phyloP scores from a whole-genome alignment of 441 rosid genomes.

The Syzygium malaccense region DNA sequence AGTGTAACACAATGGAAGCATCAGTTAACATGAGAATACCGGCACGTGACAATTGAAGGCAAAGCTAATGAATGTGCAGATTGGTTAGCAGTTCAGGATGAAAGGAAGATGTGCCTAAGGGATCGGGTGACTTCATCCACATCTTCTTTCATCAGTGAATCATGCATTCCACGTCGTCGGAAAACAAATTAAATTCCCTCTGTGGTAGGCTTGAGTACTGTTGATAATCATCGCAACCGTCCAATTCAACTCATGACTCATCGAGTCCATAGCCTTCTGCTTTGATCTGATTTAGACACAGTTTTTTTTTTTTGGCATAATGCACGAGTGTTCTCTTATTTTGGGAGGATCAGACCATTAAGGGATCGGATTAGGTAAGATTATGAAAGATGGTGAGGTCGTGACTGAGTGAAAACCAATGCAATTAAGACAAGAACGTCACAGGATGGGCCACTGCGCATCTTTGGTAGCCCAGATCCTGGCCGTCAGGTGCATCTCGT shows the following conservation, averaged over 20 bases:
- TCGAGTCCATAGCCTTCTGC: neutral
- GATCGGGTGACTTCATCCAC: neutral
- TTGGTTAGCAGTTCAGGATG: neutral
- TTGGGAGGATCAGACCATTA: neutral
- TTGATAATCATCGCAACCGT: neutral
- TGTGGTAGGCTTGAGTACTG: neutral
- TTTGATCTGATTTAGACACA: neutral
- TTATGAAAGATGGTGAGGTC: neutral
- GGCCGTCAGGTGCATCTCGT: no score
- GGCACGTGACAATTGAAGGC: neutral
- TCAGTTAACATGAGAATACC: neutral
- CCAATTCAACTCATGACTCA: neutral
- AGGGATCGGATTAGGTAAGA: neutral
- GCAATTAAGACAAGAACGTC: neutral
- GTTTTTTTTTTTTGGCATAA: neutral
- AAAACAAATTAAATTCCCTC: neutral
- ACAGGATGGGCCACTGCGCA: neutral
- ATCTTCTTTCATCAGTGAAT: neutral
- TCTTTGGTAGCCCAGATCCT: neutral
- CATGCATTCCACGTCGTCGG: neutral
- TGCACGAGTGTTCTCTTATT: neutral
- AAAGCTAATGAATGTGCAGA: neutral
- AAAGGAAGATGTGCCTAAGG: neutral
- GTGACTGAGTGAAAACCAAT: neutral
- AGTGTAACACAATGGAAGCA: neutral